These are phyloP conservation scores for Allomyces arbusculus DNA, from an alignment of 192 early-diverging fungal genomes.

Conservation along the genomic window DNA sequence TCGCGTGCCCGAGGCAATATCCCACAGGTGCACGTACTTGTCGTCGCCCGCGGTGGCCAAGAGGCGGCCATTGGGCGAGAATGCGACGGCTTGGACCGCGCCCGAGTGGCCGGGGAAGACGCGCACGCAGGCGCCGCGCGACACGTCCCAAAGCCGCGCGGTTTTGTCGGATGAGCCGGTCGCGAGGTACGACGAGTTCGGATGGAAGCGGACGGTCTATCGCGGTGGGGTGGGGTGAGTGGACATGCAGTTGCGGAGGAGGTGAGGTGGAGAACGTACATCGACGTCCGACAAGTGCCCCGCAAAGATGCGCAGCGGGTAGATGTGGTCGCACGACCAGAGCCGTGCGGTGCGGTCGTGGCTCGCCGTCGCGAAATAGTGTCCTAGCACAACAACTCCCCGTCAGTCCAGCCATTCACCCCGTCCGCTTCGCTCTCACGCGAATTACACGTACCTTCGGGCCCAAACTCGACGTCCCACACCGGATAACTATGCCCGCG, in stretches of 20 bases:
- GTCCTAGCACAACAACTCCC: too few species aligned
- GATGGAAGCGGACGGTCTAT: constrained; percentile 85
- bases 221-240: neutral
- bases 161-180: constrained; percentile 83
- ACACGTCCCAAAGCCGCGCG: constrained; percentile 80
- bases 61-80: constrained; percentile 77
- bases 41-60: constrained; percentile 71
- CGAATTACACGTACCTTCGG: constrained; percentile 51
- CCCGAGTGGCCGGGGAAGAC: constrained; percentile 75
- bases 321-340: constrained; percentile 93
- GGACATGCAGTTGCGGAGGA: constrained; percentile 1
- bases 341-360: constrained; percentile 88
- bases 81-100: constrained; percentile 58
- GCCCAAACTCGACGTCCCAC: constrained; percentile 87
- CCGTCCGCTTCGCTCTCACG: too few species aligned
- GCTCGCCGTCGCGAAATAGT: constrained; percentile 88
- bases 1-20: constrained; percentile 59
- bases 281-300: constrained; percentile 96
- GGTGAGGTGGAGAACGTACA: constrained; percentile 19
- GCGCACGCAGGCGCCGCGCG: constrained; percentile 69
- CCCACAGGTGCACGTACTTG: constrained; percentile 64
- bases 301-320: constrained; percentile 88
- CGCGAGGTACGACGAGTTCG: constrained; percentile 81
- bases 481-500: constrained; percentile 92
- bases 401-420: too few species aligned